phyloP scores from a whole-genome alignment of 345 rosid species.

The Linum usitatissimum region DNA sequence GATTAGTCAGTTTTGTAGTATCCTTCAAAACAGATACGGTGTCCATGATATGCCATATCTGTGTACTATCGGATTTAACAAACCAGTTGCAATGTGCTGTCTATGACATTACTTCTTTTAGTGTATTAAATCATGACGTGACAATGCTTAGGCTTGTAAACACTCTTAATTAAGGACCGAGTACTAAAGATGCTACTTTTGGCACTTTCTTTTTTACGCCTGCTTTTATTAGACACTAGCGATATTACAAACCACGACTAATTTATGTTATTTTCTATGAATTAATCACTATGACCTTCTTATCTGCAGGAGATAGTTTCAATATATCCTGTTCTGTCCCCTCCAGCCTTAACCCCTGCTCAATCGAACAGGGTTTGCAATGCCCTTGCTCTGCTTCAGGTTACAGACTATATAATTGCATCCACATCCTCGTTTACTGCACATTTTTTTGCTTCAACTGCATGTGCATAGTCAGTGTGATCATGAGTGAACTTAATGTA shows the following conservation, averaged over 20 bases:
- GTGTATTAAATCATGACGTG: neutral
- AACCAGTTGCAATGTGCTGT: neutral
- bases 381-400: conserved; percentile 99
- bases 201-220: no score
- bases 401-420: conserved; percentile 10
- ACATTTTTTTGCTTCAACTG: neutral
- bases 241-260: no score
- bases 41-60: neutral
- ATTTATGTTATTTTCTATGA: no score
- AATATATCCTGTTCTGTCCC: conserved; percentile 88
- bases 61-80: neutral
- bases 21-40: neutral
- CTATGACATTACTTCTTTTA: neutral
- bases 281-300: conserved; percentile 4
- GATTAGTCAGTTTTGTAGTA: neutral
- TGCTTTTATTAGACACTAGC: no score
- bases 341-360: conserved; percentile 78
- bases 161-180: neutral
- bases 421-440: neutral
- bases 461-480: no score
- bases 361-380: conserved; percentile 97
- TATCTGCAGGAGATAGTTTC: conserved; percentile 81
- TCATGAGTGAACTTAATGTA: no score
- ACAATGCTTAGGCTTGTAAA: neutral
- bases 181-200: no score